Base-by-base conservation (phyloP, 768 basidiomycete genomes). In the Russula griseocarnosa region DNA sequence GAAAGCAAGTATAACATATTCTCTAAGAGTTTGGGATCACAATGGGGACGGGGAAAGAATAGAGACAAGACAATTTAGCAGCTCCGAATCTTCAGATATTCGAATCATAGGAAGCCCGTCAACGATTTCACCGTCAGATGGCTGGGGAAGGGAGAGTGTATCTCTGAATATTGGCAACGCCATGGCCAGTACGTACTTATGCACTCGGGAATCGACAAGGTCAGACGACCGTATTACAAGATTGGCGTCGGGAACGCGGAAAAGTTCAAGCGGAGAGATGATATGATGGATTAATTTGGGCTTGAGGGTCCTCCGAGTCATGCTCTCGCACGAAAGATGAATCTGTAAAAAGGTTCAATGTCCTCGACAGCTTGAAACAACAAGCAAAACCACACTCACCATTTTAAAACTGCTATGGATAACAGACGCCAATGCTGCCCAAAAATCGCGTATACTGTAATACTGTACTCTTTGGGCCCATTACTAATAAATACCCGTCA, bases 131-230 rank as follows among this genome's bases (percentile, higher is more conserved):
- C 14, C 3, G 13, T 58, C 6, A 5, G 52, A 7, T 16, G 59
- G 55, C 3, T 58, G 55, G 5, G 66, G 61, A 30, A 67, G 66
- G 5, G 61, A 62, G n/a, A 68, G 52, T 59, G 63, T 24, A 51
- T 61, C 61, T 3, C 11, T 42, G 42, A 68, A 68, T 20, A 67
- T 28, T 24, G 38, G 61, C 0, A 66, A 68, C 6, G 58, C 34
- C 2, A 22, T 7, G 26, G 44, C n/a, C 5, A 68, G 20, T 46
- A 52, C 44, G 0, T 30, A 14, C 30, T 67, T 68, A 49, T 62
- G 58, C 9, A 63, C 46, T 20, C 32, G 55, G 46, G 59, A 68
- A 11, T 57, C 16, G n/a, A 40, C 22, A 24, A 28, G 6, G 24
- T 62, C 64, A 7, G 49, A 65, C 0, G 64, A 65, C 26, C 42